Evolutionary conservation across 768 basidiomycete species (phyloP).

Genomic region (Kwoniella europaea): DNA sequence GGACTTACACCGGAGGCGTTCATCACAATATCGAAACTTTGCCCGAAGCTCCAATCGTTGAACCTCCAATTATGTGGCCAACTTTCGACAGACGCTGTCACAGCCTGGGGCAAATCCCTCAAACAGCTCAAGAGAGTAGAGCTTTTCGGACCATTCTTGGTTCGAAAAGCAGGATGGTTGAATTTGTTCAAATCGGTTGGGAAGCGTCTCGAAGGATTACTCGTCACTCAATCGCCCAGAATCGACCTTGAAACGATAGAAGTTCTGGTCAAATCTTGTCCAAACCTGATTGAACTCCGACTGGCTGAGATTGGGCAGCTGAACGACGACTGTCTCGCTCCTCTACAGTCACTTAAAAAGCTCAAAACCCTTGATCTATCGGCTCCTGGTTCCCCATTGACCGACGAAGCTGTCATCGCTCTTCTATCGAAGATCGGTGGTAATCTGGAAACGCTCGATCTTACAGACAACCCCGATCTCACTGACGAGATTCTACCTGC

Average conservation of each 20-base stretch:
- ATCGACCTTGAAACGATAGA: slow-evolving; percentile 75
- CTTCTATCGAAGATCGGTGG: slow-evolving; percentile 67
- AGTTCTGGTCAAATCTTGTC: slow-evolving; percentile 64
- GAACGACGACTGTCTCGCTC: slow-evolving; percentile 67
- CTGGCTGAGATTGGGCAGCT: slow-evolving; percentile 78
- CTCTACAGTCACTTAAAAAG: slow-evolving; percentile 62
- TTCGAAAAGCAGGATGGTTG: slow-evolving; percentile 74
- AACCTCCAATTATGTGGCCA: slow-evolving; percentile 86
- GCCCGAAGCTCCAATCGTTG: slow-evolving; percentile 78
- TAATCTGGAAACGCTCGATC: slow-evolving; percentile 67
- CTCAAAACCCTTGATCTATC: slow-evolving; percentile 74
- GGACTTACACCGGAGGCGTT: slow-evolving; percentile 74
- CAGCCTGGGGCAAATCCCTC: slow-evolving; percentile 67
- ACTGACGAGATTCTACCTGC: slow-evolving; percentile 64
- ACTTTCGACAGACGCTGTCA: slow-evolving; percentile 63
- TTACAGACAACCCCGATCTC: slow-evolving; percentile 73
- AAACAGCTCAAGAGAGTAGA: slow-evolving; percentile 72
- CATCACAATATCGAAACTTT: slow-evolving; percentile 73
- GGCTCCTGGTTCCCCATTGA: slow-evolving; percentile 62
- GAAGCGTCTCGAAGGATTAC: slow-evolving; percentile 70
- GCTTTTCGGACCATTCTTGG: slow-evolving; percentile 75
- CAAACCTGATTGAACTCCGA: slow-evolving; percentile 72
- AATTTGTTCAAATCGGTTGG: slow-evolving; percentile 70
- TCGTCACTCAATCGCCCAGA: slow-evolving; percentile 82
- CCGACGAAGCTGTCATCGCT: slow-evolving; percentile 65